Base-by-base conservation (phyloP, 768 basidiomycete species). In the Tulasnella sp. region DNA sequence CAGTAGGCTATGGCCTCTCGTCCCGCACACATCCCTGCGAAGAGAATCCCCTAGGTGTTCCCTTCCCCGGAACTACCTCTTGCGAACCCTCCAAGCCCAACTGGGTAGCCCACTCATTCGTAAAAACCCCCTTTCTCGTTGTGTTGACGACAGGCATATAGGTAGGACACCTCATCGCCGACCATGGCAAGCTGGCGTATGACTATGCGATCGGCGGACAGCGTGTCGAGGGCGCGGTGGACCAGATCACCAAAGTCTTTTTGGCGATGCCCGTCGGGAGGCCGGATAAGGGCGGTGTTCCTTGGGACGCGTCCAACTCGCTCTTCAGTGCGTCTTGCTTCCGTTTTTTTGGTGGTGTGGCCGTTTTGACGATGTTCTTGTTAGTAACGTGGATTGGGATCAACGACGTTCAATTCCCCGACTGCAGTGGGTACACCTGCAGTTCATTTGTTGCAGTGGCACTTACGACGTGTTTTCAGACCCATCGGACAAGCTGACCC, bases 381-480 rank as follows among this genome's bases (percentile, higher is more conserved):
- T 43, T 55, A 81, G 80, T 79, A 4, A 79, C 77, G 2, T 82
- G 79, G 78, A 69, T 81, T 52, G 81, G 82, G 3, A 82, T 82
- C 54, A 83, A 83, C 58, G 81, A 82, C 66, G 75, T 62, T 1
- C 61, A 6, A 34, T 49, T 9, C 17, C n/a, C n/a, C n/a, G n/a
- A n/a, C n/a, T n/a, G n/a, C n/a, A n/a, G n/a, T n/a, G n/a, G n/a
- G n/a, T n/a, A n/a, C n/a, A n/a, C n/a, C n/a, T n/a, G n/a, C n/a
- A n/a, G n/a, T n/a, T n/a, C n/a, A n/a, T n/a, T n/a, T n/a, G n/a
- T n/a, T n/a, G n/a, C n/a, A n/a, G n/a, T n/a, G n/a, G n/a, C n/a
- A n/a, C n/a, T n/a, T n/a, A n/a, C n/a, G n/a, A n/a, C n/a, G n/a
- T n/a, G n/a, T n/a, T n/a, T n/a, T n/a, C n/a, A n/a, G n/a, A 35